Evolutionary conservation across 768 basidiomycete species (phyloP), one percentile per base, ranked within the genome.

Genomic region (Hypholoma fasciculare): DNA sequence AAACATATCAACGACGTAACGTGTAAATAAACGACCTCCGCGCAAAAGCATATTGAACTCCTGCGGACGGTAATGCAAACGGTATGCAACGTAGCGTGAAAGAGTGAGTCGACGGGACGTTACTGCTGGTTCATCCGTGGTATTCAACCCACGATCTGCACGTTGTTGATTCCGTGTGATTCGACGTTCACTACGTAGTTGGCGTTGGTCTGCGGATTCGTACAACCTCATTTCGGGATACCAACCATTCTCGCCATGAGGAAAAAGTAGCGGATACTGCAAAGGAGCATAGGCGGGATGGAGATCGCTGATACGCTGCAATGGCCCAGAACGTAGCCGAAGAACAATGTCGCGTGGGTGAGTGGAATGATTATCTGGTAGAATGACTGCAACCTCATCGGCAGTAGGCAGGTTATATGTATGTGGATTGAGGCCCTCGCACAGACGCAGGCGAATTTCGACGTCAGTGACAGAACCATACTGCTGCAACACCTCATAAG

Each of bases 371-470:
- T 72, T 73, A 65, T 84, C 82, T 47, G 67, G 39, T 13, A 76
- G 42, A 60, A 87, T 84, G 1, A 86, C 77, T 0, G 53, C 53
- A n/a, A 54, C 13, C 5, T 54, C 53, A 59, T 61, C 54, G 1
- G 54, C 57, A 4, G 73, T 76, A 2, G 81, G 81, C 0, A 77
- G 57, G 61, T 83, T 82, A 52, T 83, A 80, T 12, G 70, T 53
- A 5, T 75, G 63, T 0, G 48, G 63, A 66, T 81, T 78, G 39
- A 56, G 36, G 5, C 56, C 56, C 50, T 64, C 58, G 9, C 20
- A 30, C 36, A 69, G 9, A 3, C 63, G 61, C 4, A 70, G 61
- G 7, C 63, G 54, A 8, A 68, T 38, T 16, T 23, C 17, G 11
- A 52, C 55, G 26, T 70, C 60, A 14, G 39, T 40, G 5, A 58